phyloP scores from a whole-genome alignment of 768 basidiomycete species.

The Pleurotus eryngii region DNA sequence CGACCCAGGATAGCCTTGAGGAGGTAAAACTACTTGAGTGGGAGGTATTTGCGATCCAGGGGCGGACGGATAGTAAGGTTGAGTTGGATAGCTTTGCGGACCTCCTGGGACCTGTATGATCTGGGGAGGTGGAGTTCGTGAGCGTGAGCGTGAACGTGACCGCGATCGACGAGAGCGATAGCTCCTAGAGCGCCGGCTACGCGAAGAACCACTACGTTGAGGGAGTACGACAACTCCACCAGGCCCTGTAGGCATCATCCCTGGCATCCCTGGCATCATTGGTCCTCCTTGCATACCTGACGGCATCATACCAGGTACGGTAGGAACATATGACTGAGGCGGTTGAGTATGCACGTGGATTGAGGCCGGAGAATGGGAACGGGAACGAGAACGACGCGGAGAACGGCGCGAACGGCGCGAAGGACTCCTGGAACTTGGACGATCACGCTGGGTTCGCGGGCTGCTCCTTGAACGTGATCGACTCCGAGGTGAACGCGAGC shows the following conservation, averaged over 20 bases:
- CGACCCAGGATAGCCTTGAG: too few species aligned
- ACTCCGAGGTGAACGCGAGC: slow-evolving; percentile 6
- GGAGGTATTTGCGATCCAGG: neutral
- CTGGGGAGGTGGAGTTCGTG: slow-evolving; percentile 1
- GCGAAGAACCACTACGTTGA: neutral
- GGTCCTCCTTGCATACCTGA: neutral
- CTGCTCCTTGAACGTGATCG: too few species aligned
- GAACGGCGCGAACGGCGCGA: slow-evolving; percentile 14
- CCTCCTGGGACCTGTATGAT: neutral
- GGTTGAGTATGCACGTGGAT: slow-evolving; percentile 3
- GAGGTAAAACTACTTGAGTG: neutral
- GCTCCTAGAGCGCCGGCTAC: neutral
- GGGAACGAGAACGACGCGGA: neutral
- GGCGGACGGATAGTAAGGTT: neutral
- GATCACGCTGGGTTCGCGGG: too few species aligned
- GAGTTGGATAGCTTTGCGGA: neutral
- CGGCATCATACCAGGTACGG: neutral
- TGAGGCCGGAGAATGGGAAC: neutral
- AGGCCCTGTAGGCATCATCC: neutral
- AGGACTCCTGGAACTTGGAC: slow-evolving; percentile 2
- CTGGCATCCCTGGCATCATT: neutral
- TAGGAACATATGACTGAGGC: neutral
- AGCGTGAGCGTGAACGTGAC: slow-evolving; percentile 1
- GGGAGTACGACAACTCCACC: slow-evolving; percentile 1
- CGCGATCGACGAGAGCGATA: neutral